Conservation (phyloP, 2,329 filamentous ascomycete species). For the Exophiala sideris region DNA sequence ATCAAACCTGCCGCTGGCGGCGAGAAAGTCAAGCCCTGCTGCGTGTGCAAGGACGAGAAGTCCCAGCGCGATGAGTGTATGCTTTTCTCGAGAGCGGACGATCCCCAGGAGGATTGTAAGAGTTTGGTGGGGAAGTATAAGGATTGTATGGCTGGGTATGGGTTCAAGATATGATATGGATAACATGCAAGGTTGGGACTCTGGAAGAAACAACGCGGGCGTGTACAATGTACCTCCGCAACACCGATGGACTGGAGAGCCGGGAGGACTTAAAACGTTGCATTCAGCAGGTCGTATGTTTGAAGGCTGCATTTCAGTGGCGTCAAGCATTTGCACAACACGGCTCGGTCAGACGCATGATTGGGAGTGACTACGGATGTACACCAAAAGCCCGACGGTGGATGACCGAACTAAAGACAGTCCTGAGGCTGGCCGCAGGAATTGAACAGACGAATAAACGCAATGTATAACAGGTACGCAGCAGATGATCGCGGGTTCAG, state of each 20-base stretch:
- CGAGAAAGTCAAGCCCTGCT: slow-evolving; percentile 67
- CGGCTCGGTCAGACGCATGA: not conserved
- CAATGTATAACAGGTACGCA: not conserved
- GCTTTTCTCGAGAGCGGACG: slow-evolving; percentile 84
- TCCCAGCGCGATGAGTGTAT: slow-evolving; percentile 93
- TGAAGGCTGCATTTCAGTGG: not conserved
- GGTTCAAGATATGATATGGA: slow-evolving; percentile 62
- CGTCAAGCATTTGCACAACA: not conserved
- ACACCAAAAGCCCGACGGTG: not conserved
- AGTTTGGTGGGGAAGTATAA: slow-evolving; percentile 80
- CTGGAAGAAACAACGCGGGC: not conserved
- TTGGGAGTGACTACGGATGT: not conserved
- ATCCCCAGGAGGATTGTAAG: slow-evolving; percentile 81
- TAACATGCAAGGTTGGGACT: not conserved
- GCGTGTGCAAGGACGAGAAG: slow-evolving; percentile 96
- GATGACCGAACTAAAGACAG: too few relatives aligned
- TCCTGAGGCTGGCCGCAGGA: not conserved
- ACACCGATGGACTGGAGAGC: not conserved
- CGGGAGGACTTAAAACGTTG: not conserved
- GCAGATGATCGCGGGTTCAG: not conserved
- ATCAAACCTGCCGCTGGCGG: slow-evolving; percentile 15
- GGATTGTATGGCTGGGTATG: slow-evolving; percentile 88
- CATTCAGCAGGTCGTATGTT: not conserved
- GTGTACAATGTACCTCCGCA: not conserved
- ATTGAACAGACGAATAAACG: not conserved